Evolutionary conservation across 495 filamentous ascomycete genomes (phyloP).

Genomic region (Sporormia fimetaria): DNA sequence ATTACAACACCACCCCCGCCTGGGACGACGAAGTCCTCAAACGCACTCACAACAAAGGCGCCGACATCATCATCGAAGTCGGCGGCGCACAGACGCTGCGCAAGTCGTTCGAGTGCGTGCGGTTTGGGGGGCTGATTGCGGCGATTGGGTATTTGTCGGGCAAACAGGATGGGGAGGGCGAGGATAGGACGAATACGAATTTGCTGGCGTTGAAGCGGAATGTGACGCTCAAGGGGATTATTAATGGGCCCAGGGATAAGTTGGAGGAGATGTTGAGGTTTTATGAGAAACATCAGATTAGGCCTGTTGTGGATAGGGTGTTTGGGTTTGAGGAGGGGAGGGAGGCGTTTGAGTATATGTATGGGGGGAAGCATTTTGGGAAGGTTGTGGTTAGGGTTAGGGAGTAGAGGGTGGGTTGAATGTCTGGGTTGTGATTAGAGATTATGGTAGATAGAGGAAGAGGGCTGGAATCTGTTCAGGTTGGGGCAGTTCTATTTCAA

Average conservation of each 20-base stretch:
- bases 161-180: conserved; percentile 37
- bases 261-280: conserved; percentile 28
- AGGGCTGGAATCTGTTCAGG: no score
- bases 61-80: conserved; percentile 42
- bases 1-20: conserved; percentile 35
- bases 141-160: conserved; percentile 38
- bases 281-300: conserved; percentile 28
- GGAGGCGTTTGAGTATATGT: conserved; percentile 39
- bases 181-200: conserved; percentile 33
- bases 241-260: conserved; percentile 21
- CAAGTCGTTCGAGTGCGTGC: conserved; percentile 35
- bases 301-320: conserved; percentile 27
- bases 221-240: conserved; percentile 19
- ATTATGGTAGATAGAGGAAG: no score
- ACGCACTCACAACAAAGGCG: conserved; percentile 32
- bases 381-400: conserved; percentile 36
- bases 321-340: conserved; percentile 31
- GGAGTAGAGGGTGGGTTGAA: no score
- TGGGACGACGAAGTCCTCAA: conserved; percentile 37
- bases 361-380: conserved; percentile 35
- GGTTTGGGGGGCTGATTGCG: conserved; percentile 37
- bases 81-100: conserved; percentile 38
- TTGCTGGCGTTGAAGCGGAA: conserved; percentile 31
- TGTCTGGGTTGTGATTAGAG: no score
- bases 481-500: no score